These are phyloP conservation scores for Urochloa ruziziensis DNA, from an alignment of 176 grass and related monocot species.

Conservation along the genomic window DNA sequence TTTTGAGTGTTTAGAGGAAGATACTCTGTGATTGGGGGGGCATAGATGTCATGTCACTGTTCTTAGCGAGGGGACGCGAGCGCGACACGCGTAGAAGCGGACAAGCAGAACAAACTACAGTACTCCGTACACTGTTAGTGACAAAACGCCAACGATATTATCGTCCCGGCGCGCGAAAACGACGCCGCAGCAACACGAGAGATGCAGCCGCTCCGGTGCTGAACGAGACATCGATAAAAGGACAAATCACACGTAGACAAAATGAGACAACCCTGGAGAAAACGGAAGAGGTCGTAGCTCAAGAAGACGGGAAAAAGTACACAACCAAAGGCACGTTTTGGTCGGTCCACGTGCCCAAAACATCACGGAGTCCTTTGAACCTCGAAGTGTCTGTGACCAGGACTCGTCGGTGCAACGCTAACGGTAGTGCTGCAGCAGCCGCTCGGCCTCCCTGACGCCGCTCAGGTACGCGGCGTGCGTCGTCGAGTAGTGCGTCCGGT, in stretches of 20 bases:
- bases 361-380: too few relatives aligned
- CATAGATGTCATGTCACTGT: not conserved
- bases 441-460: conserved; percentile 69
- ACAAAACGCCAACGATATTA: not conserved
- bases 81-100: not conserved
- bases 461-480: conserved; percentile 86
- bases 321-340: too few relatives aligned
- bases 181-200: not conserved
- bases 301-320: too few relatives aligned
- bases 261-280: too few relatives aligned
- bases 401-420: not conserved
- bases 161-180: not conserved
- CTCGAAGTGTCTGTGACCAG: too few relatives aligned
- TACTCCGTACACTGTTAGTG: not conserved
- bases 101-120: not conserved
- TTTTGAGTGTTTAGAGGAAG: not conserved
- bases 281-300: too few relatives aligned
- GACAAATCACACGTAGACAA: too few relatives aligned
- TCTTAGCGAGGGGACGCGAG: not conserved
- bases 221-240: not conserved
- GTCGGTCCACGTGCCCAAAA: too few relatives aligned
- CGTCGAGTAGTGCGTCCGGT: conserved; percentile 83
- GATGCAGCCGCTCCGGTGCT: not conserved
- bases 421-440: conserved; percentile 52
- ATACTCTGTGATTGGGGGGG: not conserved